Percentiles rank a stretch among this genome's conserved stretches.
phyloP scores from a whole-genome alignment of 176 grass and related monocot species.

The Alopecurus myosuroides region DNA sequence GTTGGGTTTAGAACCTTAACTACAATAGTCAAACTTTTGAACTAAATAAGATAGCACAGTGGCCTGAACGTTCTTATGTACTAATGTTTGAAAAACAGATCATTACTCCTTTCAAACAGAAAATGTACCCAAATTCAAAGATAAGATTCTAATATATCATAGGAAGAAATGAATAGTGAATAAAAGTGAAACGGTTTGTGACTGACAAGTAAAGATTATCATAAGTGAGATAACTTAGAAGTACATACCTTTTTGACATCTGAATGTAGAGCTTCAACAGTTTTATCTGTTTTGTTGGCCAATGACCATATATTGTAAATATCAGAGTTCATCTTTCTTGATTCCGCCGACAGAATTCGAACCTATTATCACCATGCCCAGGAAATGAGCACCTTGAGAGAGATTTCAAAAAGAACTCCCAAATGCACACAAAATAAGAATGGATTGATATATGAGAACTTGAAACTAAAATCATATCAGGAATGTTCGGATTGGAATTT shows the following conservation, averaged over 20 bases:
- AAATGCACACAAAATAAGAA: background rate
- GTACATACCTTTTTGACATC: slow-evolving; percentile 36
- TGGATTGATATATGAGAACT: background rate
- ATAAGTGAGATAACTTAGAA: slow-evolving; percentile 4
- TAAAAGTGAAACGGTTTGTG: background rate
- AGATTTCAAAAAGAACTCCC: slow-evolving; percentile 1
- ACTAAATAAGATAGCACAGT: background rate
- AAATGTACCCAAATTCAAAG: background rate
- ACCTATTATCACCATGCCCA: slow-evolving; percentile 21
- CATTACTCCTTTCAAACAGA: background rate
- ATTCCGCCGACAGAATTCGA: slow-evolving; percentile 28
- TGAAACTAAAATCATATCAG: background rate
- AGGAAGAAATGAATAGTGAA: background rate
- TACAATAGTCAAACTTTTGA: background rate
- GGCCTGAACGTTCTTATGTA: background rate
- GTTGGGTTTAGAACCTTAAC: background rate
- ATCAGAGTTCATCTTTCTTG: slow-evolving; percentile 41
- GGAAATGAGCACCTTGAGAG: background rate
- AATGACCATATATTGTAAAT: slow-evolving; percentile 27
- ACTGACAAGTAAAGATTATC: background rate
- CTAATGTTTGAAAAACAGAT: background rate
- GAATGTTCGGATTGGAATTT: background rate
- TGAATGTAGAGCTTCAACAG: slow-evolving; percentile 29
- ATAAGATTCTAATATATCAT: background rate
- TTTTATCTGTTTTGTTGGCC: slow-evolving; percentile 23